Conservation (phyloP, 495 filamentous ascomycete genomes). For the Penicillium taxi region DNA sequence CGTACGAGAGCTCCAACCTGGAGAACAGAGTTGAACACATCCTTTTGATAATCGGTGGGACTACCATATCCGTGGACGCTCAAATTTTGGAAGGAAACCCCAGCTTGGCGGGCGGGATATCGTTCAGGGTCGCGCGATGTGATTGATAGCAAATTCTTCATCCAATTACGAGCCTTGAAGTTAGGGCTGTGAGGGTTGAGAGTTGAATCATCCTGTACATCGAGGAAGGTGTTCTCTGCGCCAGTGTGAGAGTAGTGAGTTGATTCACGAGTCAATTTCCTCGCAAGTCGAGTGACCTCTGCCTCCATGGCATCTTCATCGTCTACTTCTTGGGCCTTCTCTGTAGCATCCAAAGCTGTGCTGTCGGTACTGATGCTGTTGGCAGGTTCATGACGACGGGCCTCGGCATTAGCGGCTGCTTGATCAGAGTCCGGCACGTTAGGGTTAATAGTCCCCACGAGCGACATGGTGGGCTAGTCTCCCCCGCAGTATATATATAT, state of each 20-base stretch:
- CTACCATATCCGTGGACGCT: constrained; percentile 71
- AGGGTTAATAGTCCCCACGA: constrained; percentile 33
- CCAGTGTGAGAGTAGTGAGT: constrained; percentile 26
- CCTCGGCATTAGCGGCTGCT: constrained; percentile 9
- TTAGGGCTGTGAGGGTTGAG: constrained; percentile 40
- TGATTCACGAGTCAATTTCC: constrained; percentile 42
- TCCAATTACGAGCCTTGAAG: constrained; percentile 45
- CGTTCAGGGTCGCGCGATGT: constrained; percentile 41
- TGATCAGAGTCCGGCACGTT: constrained; percentile 17
- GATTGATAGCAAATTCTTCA: constrained; percentile 43
- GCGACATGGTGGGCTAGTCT: constrained; percentile 27
- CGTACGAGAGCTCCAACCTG: constrained; percentile 43
- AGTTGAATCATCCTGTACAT: constrained; percentile 31
- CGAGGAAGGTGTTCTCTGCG: constrained; percentile 40
- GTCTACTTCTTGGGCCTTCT: constrained; percentile 16
- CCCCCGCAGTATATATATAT: no score
- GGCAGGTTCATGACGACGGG: constrained; percentile 17
- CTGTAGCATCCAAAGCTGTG: constrained; percentile 16
- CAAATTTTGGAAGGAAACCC: constrained; percentile 51
- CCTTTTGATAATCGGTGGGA: constrained; percentile 76
- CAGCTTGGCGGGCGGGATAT: constrained; percentile 37
- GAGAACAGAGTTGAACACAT: constrained; percentile 61
- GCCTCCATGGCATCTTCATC: constrained; percentile 30
- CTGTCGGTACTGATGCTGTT: constrained; percentile 26
- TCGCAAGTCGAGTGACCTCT: constrained; percentile 39